phyloP scores from a whole-genome alignment of 371 early-diverging fungal species.

The Saksenaea vasiformis region DNA sequence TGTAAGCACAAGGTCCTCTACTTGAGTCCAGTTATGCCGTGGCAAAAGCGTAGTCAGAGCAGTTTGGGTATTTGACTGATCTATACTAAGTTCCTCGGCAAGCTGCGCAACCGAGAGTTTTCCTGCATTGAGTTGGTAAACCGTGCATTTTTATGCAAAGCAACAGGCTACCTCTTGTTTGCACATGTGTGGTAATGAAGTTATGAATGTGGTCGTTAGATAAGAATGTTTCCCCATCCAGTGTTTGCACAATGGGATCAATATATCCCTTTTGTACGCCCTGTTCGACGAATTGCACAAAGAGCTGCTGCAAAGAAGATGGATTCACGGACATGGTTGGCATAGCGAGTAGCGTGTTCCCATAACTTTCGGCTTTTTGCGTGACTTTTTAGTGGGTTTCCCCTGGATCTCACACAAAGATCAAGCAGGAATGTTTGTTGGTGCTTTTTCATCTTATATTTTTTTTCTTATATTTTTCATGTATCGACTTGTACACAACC shows the following conservation, averaged over 20 bases:
- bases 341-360: neutral
- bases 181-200: conserved; percentile 1
- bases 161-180: conserved; percentile 2
- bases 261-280: conserved; percentile 16
- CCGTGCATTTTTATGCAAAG: neutral
- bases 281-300: conserved; percentile 19
- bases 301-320: conserved; percentile 5
- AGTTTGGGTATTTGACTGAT: conserved; percentile 7
- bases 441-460: conserved; percentile 7
- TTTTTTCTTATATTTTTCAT: conserved; percentile 13
- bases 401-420: neutral
- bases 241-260: conserved; percentile 8
- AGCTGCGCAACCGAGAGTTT: conserved; percentile 14
- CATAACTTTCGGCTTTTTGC: neutral
- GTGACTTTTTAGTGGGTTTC: conserved; percentile 12
- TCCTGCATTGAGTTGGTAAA: conserved; percentile 9
- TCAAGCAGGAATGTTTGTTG: conserved; percentile 8
- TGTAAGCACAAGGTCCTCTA: conserved; percentile 18
- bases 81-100: conserved; percentile 17
- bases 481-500: conserved; percentile 26
- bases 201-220: conserved; percentile 5
- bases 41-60: conserved; percentile 17
- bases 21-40: conserved; percentile 14
- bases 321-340: conserved; percentile 5
- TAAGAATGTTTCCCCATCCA: conserved; percentile 15